phyloP scores from a whole-genome alignment of 768 basidiomycete species.

The Daedalea quercina region DNA sequence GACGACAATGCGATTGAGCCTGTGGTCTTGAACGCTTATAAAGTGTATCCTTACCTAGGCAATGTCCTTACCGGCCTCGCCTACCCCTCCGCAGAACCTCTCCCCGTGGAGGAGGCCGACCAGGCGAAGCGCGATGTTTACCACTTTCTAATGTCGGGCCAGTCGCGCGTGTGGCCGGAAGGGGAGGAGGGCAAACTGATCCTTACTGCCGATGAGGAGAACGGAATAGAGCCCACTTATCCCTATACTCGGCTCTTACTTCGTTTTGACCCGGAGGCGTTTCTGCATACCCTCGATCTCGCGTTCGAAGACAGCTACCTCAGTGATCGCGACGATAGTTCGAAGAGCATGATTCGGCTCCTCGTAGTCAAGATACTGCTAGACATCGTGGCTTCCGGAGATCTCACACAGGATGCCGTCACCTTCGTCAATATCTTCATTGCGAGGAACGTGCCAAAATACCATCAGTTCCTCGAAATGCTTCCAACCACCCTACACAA shows the following conservation, averaged over 20 bases:
- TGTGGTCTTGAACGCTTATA: slow-evolving; percentile 73
- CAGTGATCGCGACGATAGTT: slow-evolving; percentile 60
- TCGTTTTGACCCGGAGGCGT: slow-evolving; percentile 87
- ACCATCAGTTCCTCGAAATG: slow-evolving; percentile 77
- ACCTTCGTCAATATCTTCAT: slow-evolving; percentile 95
- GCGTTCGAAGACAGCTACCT: slow-evolving; percentile 92
- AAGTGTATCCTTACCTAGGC: slow-evolving; percentile 85
- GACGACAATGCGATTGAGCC: slow-evolving; percentile 44
- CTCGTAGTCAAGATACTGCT: slow-evolving; percentile 79
- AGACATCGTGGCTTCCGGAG: slow-evolving; percentile 58
- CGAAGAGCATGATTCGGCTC: slow-evolving; percentile 57
- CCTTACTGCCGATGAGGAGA: slow-evolving; percentile 69
- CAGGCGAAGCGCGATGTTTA: slow-evolving; percentile 73
- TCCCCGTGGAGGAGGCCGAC: slow-evolving; percentile 57
- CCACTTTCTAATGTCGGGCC: slow-evolving; percentile 77
- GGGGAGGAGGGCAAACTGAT: slow-evolving; percentile 68
- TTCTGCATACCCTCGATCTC: slow-evolving; percentile 89
- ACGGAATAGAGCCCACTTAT: slow-evolving; percentile 75
- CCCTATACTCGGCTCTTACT: slow-evolving; percentile 84
- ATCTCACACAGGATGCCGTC: slow-evolving; percentile 51
- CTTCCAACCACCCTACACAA: slow-evolving; percentile 61
- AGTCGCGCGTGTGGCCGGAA: slow-evolving; percentile 71
- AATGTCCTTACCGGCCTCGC: slow-evolving; percentile 74
- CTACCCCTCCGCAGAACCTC: slow-evolving; percentile 77
- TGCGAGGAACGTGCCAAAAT: slow-evolving; percentile 94